Percentiles rank a stretch among this genome's conserved stretches.
phyloP scores from a whole-genome alignment of 805 yeast species.

The Starmerella kuoi region DNA sequence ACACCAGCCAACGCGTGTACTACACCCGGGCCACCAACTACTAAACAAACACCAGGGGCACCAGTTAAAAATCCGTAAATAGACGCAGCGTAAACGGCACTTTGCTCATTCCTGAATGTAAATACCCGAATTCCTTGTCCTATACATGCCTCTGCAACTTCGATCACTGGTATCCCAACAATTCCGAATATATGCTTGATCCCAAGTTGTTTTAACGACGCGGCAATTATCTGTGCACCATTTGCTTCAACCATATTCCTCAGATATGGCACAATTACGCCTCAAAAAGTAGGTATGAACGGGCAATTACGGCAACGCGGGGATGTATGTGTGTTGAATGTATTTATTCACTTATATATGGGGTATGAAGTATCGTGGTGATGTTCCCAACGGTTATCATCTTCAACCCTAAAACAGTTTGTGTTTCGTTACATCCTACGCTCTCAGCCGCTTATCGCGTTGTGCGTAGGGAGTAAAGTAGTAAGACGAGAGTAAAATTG shows the following conservation, averaged over 20 bases:
- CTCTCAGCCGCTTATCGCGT: no score
- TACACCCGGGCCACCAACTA: slow-evolving; percentile 68
- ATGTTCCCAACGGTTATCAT: no score
- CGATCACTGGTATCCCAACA: slow-evolving; percentile 67
- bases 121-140: slow-evolving; percentile 43
- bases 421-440: no score
- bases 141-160: slow-evolving; percentile 52
- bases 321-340: no score
- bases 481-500: no score
- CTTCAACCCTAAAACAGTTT: no score
- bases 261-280: no score
- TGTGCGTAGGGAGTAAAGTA: no score
- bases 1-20: slow-evolving; percentile 56
- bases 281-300: no score
- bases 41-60: slow-evolving; percentile 52
- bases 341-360: no score
- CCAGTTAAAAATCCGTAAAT: slow-evolving; percentile 55
- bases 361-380: no score
- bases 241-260: not conserved
- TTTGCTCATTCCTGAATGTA: slow-evolving; percentile 57
- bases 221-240: slow-evolving; percentile 34
- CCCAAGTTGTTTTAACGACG: slow-evolving; percentile 37
- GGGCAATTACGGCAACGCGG: no score
- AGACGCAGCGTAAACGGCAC: slow-evolving; percentile 67
- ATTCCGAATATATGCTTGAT: slow-evolving; percentile 52